Conservation (phyloP, 768 basidiomycete species). For the Chalciporus piperatus region DNA sequence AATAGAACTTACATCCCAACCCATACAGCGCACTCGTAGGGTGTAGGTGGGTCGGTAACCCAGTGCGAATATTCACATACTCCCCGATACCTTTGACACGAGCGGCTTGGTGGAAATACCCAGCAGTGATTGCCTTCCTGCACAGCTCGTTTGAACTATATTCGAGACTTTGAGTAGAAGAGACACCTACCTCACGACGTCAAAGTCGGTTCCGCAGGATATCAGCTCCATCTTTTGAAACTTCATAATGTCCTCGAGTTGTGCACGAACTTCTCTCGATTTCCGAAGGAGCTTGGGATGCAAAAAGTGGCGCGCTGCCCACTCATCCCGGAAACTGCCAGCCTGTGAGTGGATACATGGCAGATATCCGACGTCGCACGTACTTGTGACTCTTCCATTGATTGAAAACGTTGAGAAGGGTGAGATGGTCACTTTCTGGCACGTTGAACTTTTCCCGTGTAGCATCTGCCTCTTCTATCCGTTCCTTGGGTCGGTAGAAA, state of each 20-base stretch:
- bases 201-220: slow-evolving; percentile 93
- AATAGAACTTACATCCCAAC: slow-evolving; percentile 72
- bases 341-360: slow-evolving; percentile 2
- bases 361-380: slow-evolving; percentile 22
- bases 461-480: slow-evolving; percentile 97
- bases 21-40: slow-evolving; percentile 97
- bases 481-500: slow-evolving; percentile 95
- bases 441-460: slow-evolving; percentile 98
- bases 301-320: slow-evolving; percentile 92
- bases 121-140: slow-evolving; percentile 95
- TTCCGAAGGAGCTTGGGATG: slow-evolving; percentile 96
- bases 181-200: slow-evolving; percentile 64
- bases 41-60: slow-evolving; percentile 91
- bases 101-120: slow-evolving; percentile 99
- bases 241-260: slow-evolving; percentile 99
- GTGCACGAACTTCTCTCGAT: slow-evolving; percentile 89
- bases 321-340: slow-evolving; percentile 83
- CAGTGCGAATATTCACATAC: slow-evolving; percentile 96
- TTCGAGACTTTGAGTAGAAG: neutral
- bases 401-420: slow-evolving; percentile 91
- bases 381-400: slow-evolving; percentile 98
- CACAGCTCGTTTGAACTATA: neutral
- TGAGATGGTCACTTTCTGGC: slow-evolving; percentile 96
- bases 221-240: slow-evolving; percentile 95
- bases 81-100: slow-evolving; percentile 98